Evolutionary conservation across 129 eudicot genomes (phyloP), one percentile per base, ranked within the genome.

Genomic region (Flaveria sonorensis): DNA sequence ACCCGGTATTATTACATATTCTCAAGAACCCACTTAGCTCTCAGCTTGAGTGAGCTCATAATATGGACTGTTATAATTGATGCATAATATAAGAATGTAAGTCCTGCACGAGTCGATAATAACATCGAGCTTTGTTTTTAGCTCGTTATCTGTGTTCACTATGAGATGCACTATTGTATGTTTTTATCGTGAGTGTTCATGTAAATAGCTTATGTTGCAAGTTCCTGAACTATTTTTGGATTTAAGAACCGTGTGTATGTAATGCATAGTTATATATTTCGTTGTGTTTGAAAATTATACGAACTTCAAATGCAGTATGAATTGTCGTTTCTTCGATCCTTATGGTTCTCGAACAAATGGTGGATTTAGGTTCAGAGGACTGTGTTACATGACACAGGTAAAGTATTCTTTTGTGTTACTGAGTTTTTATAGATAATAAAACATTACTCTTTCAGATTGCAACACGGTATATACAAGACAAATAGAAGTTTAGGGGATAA

Each of bases 31-130:
- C 30, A 68, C 68, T 15, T 57, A 30, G 81, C 75, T 26, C 47
- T 30, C 46, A 39, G 66, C 52, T 77, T 66, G 21, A 64, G 72
- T 50, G 83, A 39, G 73, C 72, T 79, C 67, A 50, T 71, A 36
- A 43, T 59, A 70, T 18, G 56, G 66, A 56, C 32, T 32, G 8
- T 75, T 67, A 60, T 40, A 42, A 60, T 67, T 56, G 59, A 56
- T 36, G 45, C 60, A 18, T 21, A 66, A n/a, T 66, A 69, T 71
- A 60, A 59, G 77, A 42, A 61, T 66, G 46, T 63, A 79, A 72
- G 73, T 63, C 23, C 20, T 47, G 61, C 64, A 36, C n/a, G 63
- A 64, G 28, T 64, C 42, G 32, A 79, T 26, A 71, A 79, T 79
- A 79, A 62, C 36, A 21, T 60, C 51, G n/a, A 28, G 43, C 76